phyloP scores from a whole-genome alignment of 2,329 filamentous ascomycete species.

The Colletotrichum cordylinicola region DNA sequence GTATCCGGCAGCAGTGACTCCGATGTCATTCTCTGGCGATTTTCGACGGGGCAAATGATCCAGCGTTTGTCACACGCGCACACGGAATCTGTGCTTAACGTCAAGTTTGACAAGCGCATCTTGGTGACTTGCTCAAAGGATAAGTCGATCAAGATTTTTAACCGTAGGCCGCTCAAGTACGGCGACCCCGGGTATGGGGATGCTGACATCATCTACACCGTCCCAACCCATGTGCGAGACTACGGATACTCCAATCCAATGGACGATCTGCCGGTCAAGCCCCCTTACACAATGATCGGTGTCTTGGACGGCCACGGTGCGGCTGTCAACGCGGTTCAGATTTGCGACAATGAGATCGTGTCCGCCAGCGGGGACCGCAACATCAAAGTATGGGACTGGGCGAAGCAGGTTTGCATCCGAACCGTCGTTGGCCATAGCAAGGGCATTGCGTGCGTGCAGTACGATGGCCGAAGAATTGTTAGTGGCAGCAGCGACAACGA shows the following conservation, averaged over 20 bases:
- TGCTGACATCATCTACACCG: conserved; percentile 52
- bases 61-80: conserved; percentile 81
- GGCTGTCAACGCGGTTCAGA: conserved; percentile 95
- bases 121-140: conserved; percentile 98
- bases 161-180: conserved; percentile 70
- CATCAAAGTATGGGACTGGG: conserved; percentile 95
- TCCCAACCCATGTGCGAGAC: conserved; percentile 55
- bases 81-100: conserved; percentile 88
- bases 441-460: conserved; percentile 97
- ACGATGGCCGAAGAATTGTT: conserved; percentile 90
- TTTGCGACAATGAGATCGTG: conserved; percentile 84
- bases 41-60: conserved; percentile 86
- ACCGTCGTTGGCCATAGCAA: conserved; percentile 90
- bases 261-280: conserved; percentile 57
- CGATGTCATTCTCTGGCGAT: conserved; percentile 88
- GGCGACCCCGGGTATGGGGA: conserved; percentile 63
- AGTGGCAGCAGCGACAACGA: conserved; percentile 97
- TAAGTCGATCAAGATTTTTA: conserved; percentile 96
- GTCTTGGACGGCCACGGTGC: conserved; percentile 84
- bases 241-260: conserved; percentile 56
- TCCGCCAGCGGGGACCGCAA: conserved; percentile 93
- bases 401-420: conserved; percentile 74
- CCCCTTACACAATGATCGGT: conserved; percentile 79
- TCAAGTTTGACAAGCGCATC: conserved; percentile 89
- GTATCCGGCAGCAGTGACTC: conserved; percentile 95